These are phyloP conservation scores for Epichloe typhina DNA, from an alignment of 2,329 filamentous ascomycete genomes.

Conservation along the genomic window DNA sequence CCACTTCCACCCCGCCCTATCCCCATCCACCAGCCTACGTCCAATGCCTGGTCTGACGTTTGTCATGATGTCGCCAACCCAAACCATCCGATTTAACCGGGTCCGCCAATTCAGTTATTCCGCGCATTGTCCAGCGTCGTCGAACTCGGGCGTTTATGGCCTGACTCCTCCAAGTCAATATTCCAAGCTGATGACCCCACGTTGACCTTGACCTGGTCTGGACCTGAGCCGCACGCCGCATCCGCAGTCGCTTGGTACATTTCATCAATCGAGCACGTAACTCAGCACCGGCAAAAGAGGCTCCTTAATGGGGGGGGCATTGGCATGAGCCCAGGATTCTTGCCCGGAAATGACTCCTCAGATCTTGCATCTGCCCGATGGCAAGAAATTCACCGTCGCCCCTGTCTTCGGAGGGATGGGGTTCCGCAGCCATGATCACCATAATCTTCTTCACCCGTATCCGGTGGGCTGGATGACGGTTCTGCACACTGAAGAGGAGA, in stretches of 20 bases:
- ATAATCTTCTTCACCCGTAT: slow-evolving; percentile 54
- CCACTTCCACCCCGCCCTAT: slow-evolving; percentile 1
- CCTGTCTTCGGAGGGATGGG: slow-evolving; percentile 85
- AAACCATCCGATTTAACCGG: slow-evolving; percentile 1
- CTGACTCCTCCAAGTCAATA: too few species aligned
- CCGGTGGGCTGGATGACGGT: slow-evolving; percentile 86
- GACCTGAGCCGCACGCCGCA: too few species aligned
- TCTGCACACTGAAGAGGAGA: slow-evolving; percentile 52
- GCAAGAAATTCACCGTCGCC: slow-evolving; percentile 66
- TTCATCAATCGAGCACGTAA: too few species aligned
- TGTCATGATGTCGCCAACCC: slow-evolving; percentile 14
- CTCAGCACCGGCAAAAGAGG: neutral
- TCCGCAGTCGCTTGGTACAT: too few species aligned
- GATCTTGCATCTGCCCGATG: slow-evolving; percentile 68
- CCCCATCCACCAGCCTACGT: slow-evolving; percentile 9
- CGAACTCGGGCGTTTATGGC: too few species aligned
- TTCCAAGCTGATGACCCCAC: too few species aligned
- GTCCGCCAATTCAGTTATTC: neutral
- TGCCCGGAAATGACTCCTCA: slow-evolving; percentile 21
- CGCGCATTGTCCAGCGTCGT: too few species aligned
- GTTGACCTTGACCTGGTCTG: too few species aligned
- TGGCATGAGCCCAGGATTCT: too few species aligned
- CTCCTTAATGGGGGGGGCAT: neutral
- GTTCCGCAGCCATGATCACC: slow-evolving; percentile 74
- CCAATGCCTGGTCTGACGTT: slow-evolving; percentile 18